phyloP scores from a whole-genome alignment of 2,329 filamentous ascomycete genomes.

The Alternaria consortialis region DNA sequence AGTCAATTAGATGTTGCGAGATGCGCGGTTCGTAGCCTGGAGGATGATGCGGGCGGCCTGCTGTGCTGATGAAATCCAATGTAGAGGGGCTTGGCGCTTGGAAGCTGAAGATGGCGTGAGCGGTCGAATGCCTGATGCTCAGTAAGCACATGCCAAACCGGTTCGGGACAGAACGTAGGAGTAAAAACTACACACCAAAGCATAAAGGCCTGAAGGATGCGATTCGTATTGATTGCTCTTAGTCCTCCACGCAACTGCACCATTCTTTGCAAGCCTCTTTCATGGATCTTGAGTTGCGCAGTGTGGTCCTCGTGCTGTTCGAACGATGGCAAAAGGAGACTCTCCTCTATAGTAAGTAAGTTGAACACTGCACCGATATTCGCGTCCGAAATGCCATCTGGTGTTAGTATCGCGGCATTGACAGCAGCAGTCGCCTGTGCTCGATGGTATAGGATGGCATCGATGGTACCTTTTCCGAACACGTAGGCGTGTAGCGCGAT shows the following conservation, averaged over 20 bases:
- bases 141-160: slow-evolving; percentile 48
- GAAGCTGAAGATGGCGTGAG: slow-evolving; percentile 49
- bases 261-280: slow-evolving; percentile 47
- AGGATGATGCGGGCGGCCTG: slow-evolving; percentile 41
- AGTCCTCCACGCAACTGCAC: slow-evolving; percentile 48
- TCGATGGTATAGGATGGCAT: slow-evolving; percentile 45
- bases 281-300: slow-evolving; percentile 45
- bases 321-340: slow-evolving; percentile 36
- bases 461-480: slow-evolving; percentile 41
- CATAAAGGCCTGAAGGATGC: slow-evolving; percentile 53
- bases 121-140: slow-evolving; percentile 52
- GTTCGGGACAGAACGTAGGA: slow-evolving; percentile 24
- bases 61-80: slow-evolving; percentile 39
- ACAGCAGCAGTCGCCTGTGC: slow-evolving; percentile 47
- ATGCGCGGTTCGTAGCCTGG: slow-evolving; percentile 39
- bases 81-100: slow-evolving; percentile 45
- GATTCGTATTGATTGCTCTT: slow-evolving; percentile 45
- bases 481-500: slow-evolving; percentile 47
- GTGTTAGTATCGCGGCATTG: slow-evolving; percentile 42
- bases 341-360: slow-evolving; percentile 48
- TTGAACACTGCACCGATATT: slow-evolving; percentile 53
- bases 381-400: slow-evolving; percentile 47
- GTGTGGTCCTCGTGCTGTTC: slow-evolving; percentile 37
- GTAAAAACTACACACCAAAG: slow-evolving; percentile 46
- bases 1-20: slow-evolving; percentile 41